A percentile compares a stretch with the other conserved stretches of the same genome.
phyloP scores from a whole-genome alignment of 495 filamentous ascomycete species.

The Penicillium mononematosum region DNA sequence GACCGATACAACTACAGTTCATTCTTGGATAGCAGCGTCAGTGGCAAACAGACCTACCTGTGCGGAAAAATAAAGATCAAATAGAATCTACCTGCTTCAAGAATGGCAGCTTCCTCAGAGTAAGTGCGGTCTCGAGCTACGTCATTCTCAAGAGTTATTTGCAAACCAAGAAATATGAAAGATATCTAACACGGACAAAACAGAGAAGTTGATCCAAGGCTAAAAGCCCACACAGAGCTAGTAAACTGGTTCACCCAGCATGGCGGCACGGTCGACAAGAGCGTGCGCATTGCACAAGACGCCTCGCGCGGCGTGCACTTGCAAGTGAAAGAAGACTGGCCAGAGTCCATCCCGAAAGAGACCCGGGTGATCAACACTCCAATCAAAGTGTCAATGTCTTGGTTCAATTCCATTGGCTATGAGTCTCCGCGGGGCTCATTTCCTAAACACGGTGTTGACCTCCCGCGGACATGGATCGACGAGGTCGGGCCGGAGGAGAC shows the following conservation, averaged over 20 bases:
- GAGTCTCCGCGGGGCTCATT: slow-evolving; percentile 24
- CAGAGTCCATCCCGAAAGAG: slow-evolving; percentile 26
- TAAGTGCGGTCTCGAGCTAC: not conserved
- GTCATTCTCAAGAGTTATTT: slow-evolving; percentile 2
- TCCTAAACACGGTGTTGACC: slow-evolving; percentile 34
- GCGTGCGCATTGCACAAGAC: slow-evolving; percentile 42
- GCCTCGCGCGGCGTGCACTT: slow-evolving; percentile 47
- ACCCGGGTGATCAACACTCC: slow-evolving; percentile 48
- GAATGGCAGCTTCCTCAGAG: slow-evolving; percentile 6
- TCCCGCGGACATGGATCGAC: slow-evolving; percentile 39
- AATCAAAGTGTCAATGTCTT: slow-evolving; percentile 48
- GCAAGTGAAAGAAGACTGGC: slow-evolving; percentile 37
- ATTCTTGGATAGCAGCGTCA: not conserved
- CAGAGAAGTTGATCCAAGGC: slow-evolving; percentile 15
- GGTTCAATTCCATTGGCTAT: slow-evolving; percentile 50
- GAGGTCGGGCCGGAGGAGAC: slow-evolving; percentile 39
- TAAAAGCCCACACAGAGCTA: slow-evolving; percentile 35
- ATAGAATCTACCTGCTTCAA: not conserved
- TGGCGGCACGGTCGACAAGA: slow-evolving; percentile 43
- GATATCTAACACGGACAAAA: slow-evolving; percentile 16
- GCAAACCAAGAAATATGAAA: not conserved
- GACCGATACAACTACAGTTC: slow-evolving; percentile 1
- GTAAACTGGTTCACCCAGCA: slow-evolving; percentile 43
- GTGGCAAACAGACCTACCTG: not conserved
- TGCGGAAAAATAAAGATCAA: not conserved